Evolutionary conservation across 768 basidiomycete genomes (phyloP).

Genomic region (Fomitopsis serialis): DNA sequence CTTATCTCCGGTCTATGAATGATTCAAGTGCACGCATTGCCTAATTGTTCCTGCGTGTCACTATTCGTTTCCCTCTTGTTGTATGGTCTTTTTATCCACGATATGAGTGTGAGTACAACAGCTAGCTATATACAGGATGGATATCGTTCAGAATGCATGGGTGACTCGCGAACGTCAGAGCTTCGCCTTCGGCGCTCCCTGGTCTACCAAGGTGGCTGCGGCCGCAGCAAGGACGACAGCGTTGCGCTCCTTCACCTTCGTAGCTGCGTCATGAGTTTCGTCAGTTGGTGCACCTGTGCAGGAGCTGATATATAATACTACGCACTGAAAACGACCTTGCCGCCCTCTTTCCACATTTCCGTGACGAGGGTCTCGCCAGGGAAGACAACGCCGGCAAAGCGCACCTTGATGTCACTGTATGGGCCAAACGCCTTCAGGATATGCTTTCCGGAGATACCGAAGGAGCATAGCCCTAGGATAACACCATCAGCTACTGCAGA

Average conservation of each 20-base stretch:
- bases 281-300: background rate
- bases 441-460: conserved; percentile 93
- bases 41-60: no score
- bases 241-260: conserved; percentile 85
- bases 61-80: no score
- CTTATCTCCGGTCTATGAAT: background rate
- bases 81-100: no score
- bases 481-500: background rate
- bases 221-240: conserved; percentile 70
- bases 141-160: background rate
- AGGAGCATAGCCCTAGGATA: conserved; percentile 67
- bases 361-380: conserved; percentile 95
- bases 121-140: background rate
- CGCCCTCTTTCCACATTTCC: conserved; percentile 96
- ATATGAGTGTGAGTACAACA: background rate
- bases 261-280: conserved; percentile 38
- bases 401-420: conserved; percentile 92
- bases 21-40: background rate
- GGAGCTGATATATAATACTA: conserved; percentile 12
- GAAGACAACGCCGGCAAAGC: conserved; percentile 88
- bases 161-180: conserved; percentile 31
- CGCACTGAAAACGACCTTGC: conserved; percentile 88
- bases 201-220: conserved; percentile 64
- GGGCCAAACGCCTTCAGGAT: conserved; percentile 81
- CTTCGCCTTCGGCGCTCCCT: conserved; percentile 47